These are phyloP conservation scores for Didymella pinodella DNA, from an alignment of 2,329 filamentous ascomycete genomes.

Conservation along the genomic window DNA sequence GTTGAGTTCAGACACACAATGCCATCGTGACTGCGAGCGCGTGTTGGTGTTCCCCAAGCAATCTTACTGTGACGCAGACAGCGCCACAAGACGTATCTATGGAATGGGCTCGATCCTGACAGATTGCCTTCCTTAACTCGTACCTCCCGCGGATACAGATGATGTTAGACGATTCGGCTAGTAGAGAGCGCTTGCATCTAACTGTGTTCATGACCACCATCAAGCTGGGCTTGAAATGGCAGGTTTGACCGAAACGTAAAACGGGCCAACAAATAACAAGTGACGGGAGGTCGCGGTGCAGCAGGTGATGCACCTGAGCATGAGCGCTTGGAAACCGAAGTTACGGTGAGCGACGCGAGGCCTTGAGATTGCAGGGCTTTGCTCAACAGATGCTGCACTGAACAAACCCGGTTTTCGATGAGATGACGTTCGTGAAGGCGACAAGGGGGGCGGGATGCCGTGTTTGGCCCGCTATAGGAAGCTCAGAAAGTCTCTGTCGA, in stretches of 20 bases:
- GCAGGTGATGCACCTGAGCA: conserved; percentile 12
- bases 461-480: conserved; percentile 12
- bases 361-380: conserved; percentile 18
- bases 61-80: conserved; percentile 21
- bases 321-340: conserved; percentile 13
- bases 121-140: conserved; percentile 18
- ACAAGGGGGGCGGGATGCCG: conserved; percentile 24
- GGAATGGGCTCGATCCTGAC: conserved; percentile 20
- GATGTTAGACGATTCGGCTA: conserved; percentile 10
- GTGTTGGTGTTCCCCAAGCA: conserved; percentile 12
- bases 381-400: conserved; percentile 23
- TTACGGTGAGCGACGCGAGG: conserved; percentile 19
- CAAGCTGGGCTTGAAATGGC: conserved; percentile 8
- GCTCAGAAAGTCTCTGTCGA: conserved; percentile 3
- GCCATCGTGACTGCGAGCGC: conserved; percentile 17
- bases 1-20: conserved; percentile 18
- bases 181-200: conserved; percentile 6
- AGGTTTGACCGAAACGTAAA: conserved; percentile 3
- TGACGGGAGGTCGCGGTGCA: conserved; percentile 1
- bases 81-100: conserved; percentile 15
- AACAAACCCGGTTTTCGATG: conserved; percentile 19
- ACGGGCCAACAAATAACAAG: conserved; percentile 2
- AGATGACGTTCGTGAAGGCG: conserved; percentile 20
- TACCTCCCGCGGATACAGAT: conserved; percentile 9
- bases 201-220: conserved; percentile 4